phyloP scores from a whole-genome alignment of 306 rosid species.

The Quercus glauca region DNA sequence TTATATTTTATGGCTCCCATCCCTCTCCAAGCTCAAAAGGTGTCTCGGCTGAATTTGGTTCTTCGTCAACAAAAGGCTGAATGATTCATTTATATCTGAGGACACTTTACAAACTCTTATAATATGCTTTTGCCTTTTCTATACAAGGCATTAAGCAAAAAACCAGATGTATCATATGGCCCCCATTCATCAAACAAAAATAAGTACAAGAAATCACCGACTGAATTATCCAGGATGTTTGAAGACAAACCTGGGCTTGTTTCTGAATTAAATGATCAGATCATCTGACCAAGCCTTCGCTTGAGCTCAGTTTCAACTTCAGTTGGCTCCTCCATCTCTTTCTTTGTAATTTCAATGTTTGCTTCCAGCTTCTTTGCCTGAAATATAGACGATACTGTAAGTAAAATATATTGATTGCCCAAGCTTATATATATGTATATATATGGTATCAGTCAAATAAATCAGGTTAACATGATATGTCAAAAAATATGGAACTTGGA shows the following conservation, averaged over 20 bases:
- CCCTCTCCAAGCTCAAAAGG: background rate
- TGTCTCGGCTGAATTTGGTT: background rate
- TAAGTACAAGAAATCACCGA: background rate
- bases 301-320: conserved; percentile 84
- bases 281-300: conserved; percentile 88
- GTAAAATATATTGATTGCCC: background rate
- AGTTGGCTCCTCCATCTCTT: conserved; percentile 88
- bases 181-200: background rate
- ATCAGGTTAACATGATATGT: background rate
- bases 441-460: background rate
- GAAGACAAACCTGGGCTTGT: conserved; percentile 77
- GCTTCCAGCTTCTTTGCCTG: conserved; percentile 78
- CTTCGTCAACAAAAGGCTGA: too few relatives aligned
- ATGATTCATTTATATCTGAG: background rate
- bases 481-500: background rate
- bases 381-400: conserved; percentile 7
- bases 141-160: background rate
- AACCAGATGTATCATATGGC: background rate
- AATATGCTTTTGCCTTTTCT: background rate
- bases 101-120: background rate
- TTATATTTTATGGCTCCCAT: background rate
- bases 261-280: conserved; percentile 95
- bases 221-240: background rate
- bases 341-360: conserved; percentile 74
- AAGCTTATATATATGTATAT: background rate